Evolutionary conservation across 768 basidiomycete genomes (phyloP).

Genomic region (Psilocybe tampanensis): DNA sequence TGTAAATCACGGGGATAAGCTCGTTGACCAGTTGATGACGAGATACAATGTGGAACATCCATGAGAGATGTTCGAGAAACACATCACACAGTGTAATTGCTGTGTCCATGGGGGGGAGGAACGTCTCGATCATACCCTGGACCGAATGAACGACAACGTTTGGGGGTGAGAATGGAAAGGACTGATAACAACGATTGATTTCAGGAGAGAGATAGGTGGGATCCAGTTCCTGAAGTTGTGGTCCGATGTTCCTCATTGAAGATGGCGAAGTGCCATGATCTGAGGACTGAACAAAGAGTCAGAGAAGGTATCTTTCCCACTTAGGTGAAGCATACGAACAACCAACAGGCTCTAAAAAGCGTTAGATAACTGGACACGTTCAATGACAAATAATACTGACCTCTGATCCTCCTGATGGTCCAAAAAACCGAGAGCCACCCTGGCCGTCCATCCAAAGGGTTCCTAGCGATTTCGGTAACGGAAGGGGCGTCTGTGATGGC

Average conservation of each 20-base stretch:
- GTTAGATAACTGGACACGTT: constrained; percentile 8
- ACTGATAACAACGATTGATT: constrained; percentile 42
- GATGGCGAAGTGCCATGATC: neutral
- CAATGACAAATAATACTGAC: constrained; percentile 28
- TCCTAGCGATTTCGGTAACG: constrained; percentile 40
- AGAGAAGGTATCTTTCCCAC: neutral
- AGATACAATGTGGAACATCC: constrained; percentile 53
- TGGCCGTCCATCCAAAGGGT: constrained; percentile 46
- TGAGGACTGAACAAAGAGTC: constrained; percentile 6
- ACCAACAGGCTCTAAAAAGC: constrained; percentile 41
- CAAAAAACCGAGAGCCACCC: constrained; percentile 45
- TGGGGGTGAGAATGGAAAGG: constrained; percentile 47
- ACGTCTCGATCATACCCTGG: constrained; percentile 44
- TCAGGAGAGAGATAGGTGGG: constrained; percentile 46
- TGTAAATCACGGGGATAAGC: constrained; percentile 50
- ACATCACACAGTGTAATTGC: constrained; percentile 46
- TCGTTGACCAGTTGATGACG: constrained; percentile 45
- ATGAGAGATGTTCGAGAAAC: constrained; percentile 49
- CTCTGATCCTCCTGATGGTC: constrained; percentile 51
- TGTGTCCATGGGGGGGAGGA: constrained; percentile 44
- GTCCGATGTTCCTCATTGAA: constrained; percentile 6
- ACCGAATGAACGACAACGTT: constrained; percentile 35
- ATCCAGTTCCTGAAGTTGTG: constrained; percentile 40
- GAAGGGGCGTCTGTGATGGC: constrained; percentile 18
- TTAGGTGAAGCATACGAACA: constrained; percentile 25